Base-by-base conservation (phyloP, 768 basidiomycete genomes). In the Gymnopilus dilepis region DNA sequence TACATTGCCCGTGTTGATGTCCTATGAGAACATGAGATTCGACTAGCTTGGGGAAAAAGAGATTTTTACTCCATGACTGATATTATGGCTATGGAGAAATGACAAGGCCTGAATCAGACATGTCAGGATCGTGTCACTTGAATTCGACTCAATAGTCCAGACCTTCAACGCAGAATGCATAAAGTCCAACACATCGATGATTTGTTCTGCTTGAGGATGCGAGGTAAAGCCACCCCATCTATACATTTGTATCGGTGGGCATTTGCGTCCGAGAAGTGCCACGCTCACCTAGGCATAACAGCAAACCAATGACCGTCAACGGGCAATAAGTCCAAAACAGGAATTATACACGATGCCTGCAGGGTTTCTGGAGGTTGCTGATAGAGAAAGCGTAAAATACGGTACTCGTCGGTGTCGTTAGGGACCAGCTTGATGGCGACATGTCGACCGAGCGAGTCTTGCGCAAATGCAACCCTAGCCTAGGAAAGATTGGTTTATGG, bases 231-330 rank as follows among this genome's bases (percentile, higher is more conserved):
- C 30, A 8, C 64, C 59, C 68, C 66, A 68, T 38, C 70, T 69
- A 30, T 13, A 34, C 31, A 11, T 24, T 7, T n/a, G 8, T 19
- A 11, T 12, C 15, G 28, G 11, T 21, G 15, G 28, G 45, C n/a
- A 52, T 34, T 21, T 19, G 30, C n/a, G 9, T 15, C 13, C 22
- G 42, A 43, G 11, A 41, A 17, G 51, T 13, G 8, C 9, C n/a
- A n/a, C n/a, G 21, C 51, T 55, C 67, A 72, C 61, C 65, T 68
- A 5, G 75, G 75, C 72, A 72, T 75, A 11, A 76, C 67, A 9
- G 58, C 66, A 54, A 74, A 70, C 48, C 63, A 72, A 28, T 63
- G 63, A 15, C 65, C 71, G 15, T 65, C 65, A 7, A 59, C 41
- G 0, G 63, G 54, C 2, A 76, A 52, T 2, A 75, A 21, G 2